Evolutionary conservation across 345 rosid genomes (phyloP).

Genomic region (Citrus medica): DNA sequence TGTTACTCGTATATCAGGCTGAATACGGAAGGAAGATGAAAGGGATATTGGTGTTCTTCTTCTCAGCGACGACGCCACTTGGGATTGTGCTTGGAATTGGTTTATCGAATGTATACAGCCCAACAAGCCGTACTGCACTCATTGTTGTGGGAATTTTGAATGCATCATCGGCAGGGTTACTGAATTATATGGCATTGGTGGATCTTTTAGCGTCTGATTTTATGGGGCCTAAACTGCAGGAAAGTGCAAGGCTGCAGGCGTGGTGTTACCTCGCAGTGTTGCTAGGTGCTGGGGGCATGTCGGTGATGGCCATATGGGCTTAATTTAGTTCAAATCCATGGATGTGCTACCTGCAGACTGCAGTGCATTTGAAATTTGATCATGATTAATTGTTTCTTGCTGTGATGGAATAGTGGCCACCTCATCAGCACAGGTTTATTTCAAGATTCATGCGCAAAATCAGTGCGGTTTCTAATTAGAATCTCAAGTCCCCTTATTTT

Average conservation of each 20-base stretch:
- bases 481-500: too few relatives aligned
- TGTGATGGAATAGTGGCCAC: too few relatives aligned
- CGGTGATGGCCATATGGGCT: slow-evolving; percentile 43
- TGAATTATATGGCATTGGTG: slow-evolving; percentile 43
- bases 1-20: slow-evolving; percentile 21
- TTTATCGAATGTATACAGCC: slow-evolving; percentile 28
- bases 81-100: slow-evolving; percentile 42
- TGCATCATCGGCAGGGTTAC: slow-evolving; percentile 34
- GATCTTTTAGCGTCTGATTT: slow-evolving; percentile 47
- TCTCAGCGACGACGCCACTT: slow-evolving; percentile 45
- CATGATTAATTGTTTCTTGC: too few relatives aligned
- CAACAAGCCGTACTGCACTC: slow-evolving; percentile 32
- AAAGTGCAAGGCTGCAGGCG: slow-evolving; percentile 26
- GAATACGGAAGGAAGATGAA: slow-evolving; percentile 25
- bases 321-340: not conserved
- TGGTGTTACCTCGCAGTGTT: slow-evolving; percentile 31
- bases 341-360: too few relatives aligned
- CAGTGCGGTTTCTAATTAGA: too few relatives aligned
- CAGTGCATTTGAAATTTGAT: too few relatives aligned
- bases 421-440: too few relatives aligned
- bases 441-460: too few relatives aligned
- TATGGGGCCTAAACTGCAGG: slow-evolving; percentile 40
- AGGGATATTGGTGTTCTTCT: slow-evolving; percentile 31
- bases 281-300: slow-evolving; percentile 36
- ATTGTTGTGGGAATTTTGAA: slow-evolving; percentile 39